Evolutionary conservation across 2,329 filamentous ascomycete genomes (phyloP).

Genomic region (Exophiala sp.): DNA sequence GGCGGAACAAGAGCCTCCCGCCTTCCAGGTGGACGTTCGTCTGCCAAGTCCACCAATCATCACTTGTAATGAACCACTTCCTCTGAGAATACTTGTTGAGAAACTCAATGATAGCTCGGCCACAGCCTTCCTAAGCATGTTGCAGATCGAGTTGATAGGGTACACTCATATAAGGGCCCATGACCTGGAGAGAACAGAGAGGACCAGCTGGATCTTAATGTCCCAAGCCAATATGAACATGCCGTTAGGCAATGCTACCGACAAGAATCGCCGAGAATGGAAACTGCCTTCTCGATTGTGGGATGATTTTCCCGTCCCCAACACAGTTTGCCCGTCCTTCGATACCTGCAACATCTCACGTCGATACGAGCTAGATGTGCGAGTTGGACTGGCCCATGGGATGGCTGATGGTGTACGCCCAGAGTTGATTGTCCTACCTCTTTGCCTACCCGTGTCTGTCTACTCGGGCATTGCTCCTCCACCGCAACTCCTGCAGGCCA

Average conservation of each 20-base stretch:
- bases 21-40: constrained; percentile 72
- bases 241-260: constrained; percentile 56
- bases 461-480: constrained; percentile 86
- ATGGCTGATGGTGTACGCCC: constrained; percentile 50
- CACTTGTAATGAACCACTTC: constrained; percentile 81
- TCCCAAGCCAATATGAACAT: constrained; percentile 66
- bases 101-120: constrained; percentile 66
- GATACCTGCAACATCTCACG: constrained; percentile 80
- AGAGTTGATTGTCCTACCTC: constrained; percentile 71
- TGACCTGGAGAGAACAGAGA: constrained; percentile 64
- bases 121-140: constrained; percentile 65
- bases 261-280: constrained; percentile 59
- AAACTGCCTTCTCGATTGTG: constrained; percentile 63
- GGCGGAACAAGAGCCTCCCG: constrained; percentile 38
- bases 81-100: constrained; percentile 71
- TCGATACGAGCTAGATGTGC: constrained; percentile 75
- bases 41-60: constrained; percentile 81
- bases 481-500: constrained; percentile 58
- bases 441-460: constrained; percentile 72
- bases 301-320: constrained; percentile 66
- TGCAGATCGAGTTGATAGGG: constrained; percentile 77
- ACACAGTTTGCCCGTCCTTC: constrained; percentile 81
- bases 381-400: constrained; percentile 71
- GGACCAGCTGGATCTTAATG: constrained; percentile 67
- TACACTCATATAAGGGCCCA: constrained; percentile 75